phyloP scores from a whole-genome alignment of 1,284 basidiomycete species.

The Puccinia novopanici region DNA sequence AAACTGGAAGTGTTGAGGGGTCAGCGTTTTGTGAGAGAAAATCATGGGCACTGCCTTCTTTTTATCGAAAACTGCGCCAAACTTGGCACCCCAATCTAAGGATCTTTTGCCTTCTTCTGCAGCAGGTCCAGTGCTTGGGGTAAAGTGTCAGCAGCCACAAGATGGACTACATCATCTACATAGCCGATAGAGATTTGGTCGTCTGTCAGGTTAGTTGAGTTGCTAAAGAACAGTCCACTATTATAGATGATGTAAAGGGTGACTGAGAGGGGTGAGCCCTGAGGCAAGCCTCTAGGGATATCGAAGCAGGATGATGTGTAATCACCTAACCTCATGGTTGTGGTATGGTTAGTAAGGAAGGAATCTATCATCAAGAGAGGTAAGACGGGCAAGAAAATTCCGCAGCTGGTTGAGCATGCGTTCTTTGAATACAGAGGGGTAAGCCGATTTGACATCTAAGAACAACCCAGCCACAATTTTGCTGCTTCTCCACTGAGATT shows the following conservation, averaged over 20 bases:
- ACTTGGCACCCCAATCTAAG: neutral
- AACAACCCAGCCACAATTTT: neutral
- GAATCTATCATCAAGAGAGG: neutral
- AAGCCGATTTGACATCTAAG: constrained; percentile 42
- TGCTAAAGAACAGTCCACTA: neutral
- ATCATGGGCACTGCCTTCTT: constrained; percentile 14
- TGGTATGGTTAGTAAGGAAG: constrained; percentile 21
- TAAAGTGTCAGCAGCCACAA: neutral
- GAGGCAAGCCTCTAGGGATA: constrained; percentile 4
- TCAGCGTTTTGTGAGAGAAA: neutral
- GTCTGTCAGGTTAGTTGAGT: neutral
- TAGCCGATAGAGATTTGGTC: neutral
- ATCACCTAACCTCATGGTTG: neutral
- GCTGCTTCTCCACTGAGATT: no score
- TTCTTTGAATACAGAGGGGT: constrained; percentile 5
- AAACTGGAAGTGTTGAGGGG: constrained; percentile 3
- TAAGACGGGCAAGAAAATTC: constrained; percentile 10
- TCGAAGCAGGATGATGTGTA: neutral
- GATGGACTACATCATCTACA: constrained; percentile 26
- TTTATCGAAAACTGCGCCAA: constrained; percentile 20
- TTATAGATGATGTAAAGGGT: constrained; percentile 43
- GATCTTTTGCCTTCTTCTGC: neutral
- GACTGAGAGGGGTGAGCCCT: no score
- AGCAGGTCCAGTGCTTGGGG: neutral
- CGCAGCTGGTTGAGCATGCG: neutral